Base-by-base conservation (phyloP, 2,329 filamentous ascomycete species). In the Pseudogymnoascus sp. region DNA sequence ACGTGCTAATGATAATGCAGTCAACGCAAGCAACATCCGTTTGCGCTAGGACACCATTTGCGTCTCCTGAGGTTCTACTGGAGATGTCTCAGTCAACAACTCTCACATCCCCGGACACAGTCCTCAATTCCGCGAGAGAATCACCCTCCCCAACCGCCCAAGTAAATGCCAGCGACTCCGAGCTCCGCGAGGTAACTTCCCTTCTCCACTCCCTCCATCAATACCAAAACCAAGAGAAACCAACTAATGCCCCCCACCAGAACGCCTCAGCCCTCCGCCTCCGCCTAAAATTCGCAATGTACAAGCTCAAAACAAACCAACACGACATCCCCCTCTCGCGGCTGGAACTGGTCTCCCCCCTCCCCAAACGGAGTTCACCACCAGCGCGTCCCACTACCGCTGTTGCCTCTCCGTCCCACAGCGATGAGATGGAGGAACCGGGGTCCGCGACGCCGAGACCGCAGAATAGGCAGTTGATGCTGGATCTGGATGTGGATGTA, bases 271-370 rank as follows among this genome's bases (percentile, higher is more conserved):
- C 85, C 59, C 78, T 92, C 50, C 82, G 82, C 61, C 80, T 90
- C 8, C 82, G 88, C n/a, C 82, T 92, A 14, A 80, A 83, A 28
- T 81, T 91, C 18, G 89, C 88, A 12, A 83, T 82, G 70, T 92
- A 91, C 78, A 92, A 92, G 75, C 79, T 92, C 67, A 82, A 81
- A 63, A 92, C 89, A 1, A 85, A 88, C 65, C 89, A 92, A 74
- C 82, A 85, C 62, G 77, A 82, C 63, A 79, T 89, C 28, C 86
- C 88, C 1, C 80, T 90, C 65, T 79, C 85, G 63, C 75, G 83
- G 53, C 78, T 91, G 18, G 77, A 85, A 69, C 71, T 77, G 59
- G 73, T 64, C 53, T 63, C 65, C 65, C 63, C 63, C 38, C 42
- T 68, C 16, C 67, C 69, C 18, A 66, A 59, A 35, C 65, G 50